phyloP scores from a whole-genome alignment of 1,284 basidiomycete species.

The Ceratobasidium sp. region DNA sequence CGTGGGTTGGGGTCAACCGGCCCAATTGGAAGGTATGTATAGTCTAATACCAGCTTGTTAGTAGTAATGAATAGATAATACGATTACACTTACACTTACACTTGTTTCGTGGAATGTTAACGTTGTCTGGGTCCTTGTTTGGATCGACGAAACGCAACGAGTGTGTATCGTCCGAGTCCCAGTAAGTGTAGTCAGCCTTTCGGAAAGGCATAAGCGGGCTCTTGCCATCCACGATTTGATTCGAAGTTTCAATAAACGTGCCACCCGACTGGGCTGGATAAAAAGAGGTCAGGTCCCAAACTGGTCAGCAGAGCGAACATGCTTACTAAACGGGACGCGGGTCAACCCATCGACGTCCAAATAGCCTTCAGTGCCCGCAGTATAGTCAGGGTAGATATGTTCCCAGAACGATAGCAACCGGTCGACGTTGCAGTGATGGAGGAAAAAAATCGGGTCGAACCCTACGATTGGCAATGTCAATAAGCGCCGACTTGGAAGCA shows the following conservation, averaged over 20 bases:
- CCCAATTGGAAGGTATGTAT: not conserved
- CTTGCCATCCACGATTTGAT: slow-evolving; percentile 12
- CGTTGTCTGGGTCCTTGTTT: not conserved
- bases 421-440: slow-evolving; percentile 49
- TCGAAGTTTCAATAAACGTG: slow-evolving; percentile 3
- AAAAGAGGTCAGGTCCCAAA: not conserved
- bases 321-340: slow-evolving; percentile 39
- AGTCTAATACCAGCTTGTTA: not conserved
- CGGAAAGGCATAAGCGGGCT: slow-evolving; percentile 47
- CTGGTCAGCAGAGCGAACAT: not conserved
- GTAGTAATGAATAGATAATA: not conserved
- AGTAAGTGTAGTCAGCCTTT: slow-evolving; percentile 45
- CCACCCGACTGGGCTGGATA: slow-evolving; percentile 14
- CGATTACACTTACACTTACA: not conserved
- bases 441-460: slow-evolving; percentile 50
- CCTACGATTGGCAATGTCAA: slow-evolving; percentile 11
- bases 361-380: slow-evolving; percentile 22
- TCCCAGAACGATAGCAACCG: slow-evolving; percentile 49
- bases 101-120: slow-evolving; percentile 21
- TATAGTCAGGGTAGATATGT: slow-evolving; percentile 46
- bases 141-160: slow-evolving; percentile 4
- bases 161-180: slow-evolving; percentile 45
- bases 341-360: slow-evolving; percentile 31
- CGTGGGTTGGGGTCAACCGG: not conserved
- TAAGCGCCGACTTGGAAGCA: not conserved